Evolutionary conservation across 2,329 filamentous ascomycete genomes (phyloP).

Genomic region (Ophiostoma australiae): DNA sequence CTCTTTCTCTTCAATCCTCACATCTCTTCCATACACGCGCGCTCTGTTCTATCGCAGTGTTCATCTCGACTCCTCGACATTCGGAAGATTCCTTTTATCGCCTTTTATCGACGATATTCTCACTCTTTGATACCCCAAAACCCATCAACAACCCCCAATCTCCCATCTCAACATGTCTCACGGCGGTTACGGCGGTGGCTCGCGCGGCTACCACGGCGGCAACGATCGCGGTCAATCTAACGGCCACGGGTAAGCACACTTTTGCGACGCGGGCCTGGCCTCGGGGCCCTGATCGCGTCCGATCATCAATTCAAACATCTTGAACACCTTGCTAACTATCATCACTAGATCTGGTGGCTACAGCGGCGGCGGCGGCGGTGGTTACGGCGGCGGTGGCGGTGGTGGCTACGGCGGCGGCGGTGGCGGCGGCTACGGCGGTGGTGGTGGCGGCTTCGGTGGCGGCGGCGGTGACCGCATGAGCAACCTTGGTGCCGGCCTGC

Average conservation of each 20-base stretch:
- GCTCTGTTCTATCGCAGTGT: not conserved
- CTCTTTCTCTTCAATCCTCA: conserved; percentile 9
- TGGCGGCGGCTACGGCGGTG: conserved; percentile 29
- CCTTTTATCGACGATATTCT: not conserved
- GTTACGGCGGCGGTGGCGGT: conserved; percentile 6
- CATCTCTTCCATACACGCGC: conserved; percentile 2
- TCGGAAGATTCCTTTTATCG: conserved; percentile 1
- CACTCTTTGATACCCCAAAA: not conserved
- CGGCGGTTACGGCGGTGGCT: conserved; percentile 35
- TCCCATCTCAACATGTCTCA: conserved; percentile 39
- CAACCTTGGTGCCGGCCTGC: conserved; percentile 78
- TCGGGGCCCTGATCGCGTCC: not conserved
- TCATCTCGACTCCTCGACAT: conserved; percentile 1
- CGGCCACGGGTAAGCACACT: conserved; percentile 30
- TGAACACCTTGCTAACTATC: not conserved
- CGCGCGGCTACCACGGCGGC: conserved; percentile 43
- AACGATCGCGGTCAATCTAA: conserved; percentile 27
- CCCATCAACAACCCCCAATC: conserved; percentile 8
- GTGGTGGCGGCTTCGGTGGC: conserved; percentile 43
- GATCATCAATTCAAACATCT: not conserved
- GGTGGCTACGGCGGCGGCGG: conserved; percentile 38
- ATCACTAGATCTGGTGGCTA: conserved; percentile 32
- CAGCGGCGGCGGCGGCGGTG: conserved; percentile 36
- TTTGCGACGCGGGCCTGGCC: not conserved
- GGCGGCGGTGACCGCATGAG: conserved; percentile 91